phyloP scores from a whole-genome alignment of 495 filamentous ascomycete species.

The Evernia prunastri region DNA sequence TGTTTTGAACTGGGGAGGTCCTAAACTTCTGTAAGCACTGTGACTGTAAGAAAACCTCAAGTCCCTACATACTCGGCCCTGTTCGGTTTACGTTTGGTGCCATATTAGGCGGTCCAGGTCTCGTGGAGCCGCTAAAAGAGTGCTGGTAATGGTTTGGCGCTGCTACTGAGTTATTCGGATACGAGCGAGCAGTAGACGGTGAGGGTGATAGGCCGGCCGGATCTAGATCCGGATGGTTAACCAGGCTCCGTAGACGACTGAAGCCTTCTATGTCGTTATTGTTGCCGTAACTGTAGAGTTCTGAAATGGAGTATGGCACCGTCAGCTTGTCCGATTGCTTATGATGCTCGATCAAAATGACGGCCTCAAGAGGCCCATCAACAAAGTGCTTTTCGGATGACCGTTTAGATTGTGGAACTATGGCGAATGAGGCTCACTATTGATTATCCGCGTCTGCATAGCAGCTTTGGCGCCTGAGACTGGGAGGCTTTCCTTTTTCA shows the following conservation, averaged over 20 bases:
- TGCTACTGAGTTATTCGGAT: slow-evolving; percentile 12
- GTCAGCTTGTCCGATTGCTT: slow-evolving; percentile 16
- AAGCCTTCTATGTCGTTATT: slow-evolving; percentile 33
- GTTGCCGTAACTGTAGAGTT: slow-evolving; percentile 24
- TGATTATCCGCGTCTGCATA: slow-evolving; percentile 67
- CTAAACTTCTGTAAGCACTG: slow-evolving; percentile 30
- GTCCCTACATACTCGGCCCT: slow-evolving; percentile 25
- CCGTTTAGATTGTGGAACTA: background rate
- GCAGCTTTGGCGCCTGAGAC: slow-evolving; percentile 76
- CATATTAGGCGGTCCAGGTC: slow-evolving; percentile 25
- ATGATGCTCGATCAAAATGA: background rate
- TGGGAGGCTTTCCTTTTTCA: slow-evolving; percentile 59
- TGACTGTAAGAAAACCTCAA: slow-evolving; percentile 1
- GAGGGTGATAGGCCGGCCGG: slow-evolving; percentile 20
- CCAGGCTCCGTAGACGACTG: slow-evolving; percentile 31
- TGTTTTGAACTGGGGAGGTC: slow-evolving; percentile 54
- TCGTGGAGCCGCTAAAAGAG: slow-evolving; percentile 9
- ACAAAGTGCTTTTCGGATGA: background rate
- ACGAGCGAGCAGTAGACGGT: slow-evolving; percentile 12
- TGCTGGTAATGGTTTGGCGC: slow-evolving; percentile 27
- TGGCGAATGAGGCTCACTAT: slow-evolving; percentile 50
- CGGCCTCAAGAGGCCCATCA: background rate
- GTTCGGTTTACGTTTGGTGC: slow-evolving; percentile 34
- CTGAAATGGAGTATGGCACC: slow-evolving; percentile 25
- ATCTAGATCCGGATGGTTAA: slow-evolving; percentile 31